phyloP scores from a whole-genome alignment of 225 moss, liverwort and hornwort species.

The Antitrichia curtipendula region DNA sequence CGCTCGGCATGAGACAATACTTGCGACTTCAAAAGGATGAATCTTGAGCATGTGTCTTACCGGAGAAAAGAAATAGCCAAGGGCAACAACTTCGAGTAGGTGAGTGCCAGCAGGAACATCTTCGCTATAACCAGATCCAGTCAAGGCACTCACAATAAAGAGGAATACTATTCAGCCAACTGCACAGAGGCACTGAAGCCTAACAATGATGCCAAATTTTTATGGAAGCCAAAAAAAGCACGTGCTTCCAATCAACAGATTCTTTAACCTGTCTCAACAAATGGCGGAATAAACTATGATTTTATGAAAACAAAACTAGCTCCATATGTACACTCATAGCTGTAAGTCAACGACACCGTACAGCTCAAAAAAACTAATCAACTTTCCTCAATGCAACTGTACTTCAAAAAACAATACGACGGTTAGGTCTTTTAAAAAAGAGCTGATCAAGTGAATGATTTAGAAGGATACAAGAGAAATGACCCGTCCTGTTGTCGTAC shows the following conservation, averaged over 20 bases:
- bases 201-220: not conserved
- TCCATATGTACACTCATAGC: not conserved
- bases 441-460: not conserved
- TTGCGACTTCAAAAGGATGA: not conserved
- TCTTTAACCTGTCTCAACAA: not conserved
- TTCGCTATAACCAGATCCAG: slow-evolving; percentile 30
- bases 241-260: not conserved
- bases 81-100: slow-evolving; percentile 65
- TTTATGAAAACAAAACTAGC: not conserved
- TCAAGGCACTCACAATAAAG: slow-evolving; percentile 10
- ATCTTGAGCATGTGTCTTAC: slow-evolving; percentile 8
- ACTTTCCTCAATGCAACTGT: not conserved
- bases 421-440: not conserved
- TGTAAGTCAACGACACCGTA: not conserved
- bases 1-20: not conserved
- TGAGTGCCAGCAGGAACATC: slow-evolving; percentile 77
- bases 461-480: slow-evolving; percentile 61
- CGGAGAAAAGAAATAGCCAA: slow-evolving; percentile 74
- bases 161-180: not conserved
- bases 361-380: not conserved
- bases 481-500: slow-evolving; percentile 57
- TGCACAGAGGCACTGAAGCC: not conserved
- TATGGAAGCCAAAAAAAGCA: not conserved
- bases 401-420: not conserved
- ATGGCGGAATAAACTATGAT: not conserved